A percentile compares a stretch with the other conserved stretches of the same genome.
These are phyloP conservation scores for Rheum nobile DNA, from an alignment of 148 eudicot genomes.

Conservation along the genomic window DNA sequence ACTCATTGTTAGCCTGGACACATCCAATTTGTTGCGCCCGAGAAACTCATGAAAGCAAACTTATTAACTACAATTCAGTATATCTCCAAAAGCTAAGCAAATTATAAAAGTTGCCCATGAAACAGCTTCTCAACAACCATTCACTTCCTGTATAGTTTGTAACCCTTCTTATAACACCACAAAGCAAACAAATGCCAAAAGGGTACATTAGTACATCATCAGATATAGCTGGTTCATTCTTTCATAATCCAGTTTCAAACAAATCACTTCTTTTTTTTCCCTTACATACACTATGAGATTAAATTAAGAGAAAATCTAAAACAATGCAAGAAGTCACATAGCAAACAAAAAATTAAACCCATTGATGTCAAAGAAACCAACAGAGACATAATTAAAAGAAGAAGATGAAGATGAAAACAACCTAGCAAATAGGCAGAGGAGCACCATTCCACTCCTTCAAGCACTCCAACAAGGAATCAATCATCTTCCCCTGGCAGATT, in stretches of 20 bases:
- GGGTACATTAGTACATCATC: neutral
- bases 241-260: neutral
- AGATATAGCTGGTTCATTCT: neutral
- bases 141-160: too few species aligned
- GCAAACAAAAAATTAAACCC: neutral
- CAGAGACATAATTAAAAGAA: neutral
- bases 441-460: constrained; percentile 30
- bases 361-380: neutral
- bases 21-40: too few species aligned
- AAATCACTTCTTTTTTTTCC: neutral
- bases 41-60: too few species aligned
- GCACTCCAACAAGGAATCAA: constrained; percentile 25
- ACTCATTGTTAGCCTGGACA: too few species aligned
- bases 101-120: too few species aligned
- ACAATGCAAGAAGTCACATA: neutral
- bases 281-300: neutral
- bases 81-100: too few species aligned
- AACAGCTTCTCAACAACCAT: too few species aligned
- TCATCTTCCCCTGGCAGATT: constrained; percentile 18
- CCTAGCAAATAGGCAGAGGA: constrained; percentile 30
- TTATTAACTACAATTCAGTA: too few species aligned
- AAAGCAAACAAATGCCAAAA: too few species aligned
- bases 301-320: neutral
- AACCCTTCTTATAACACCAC: too few species aligned
- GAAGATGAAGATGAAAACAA: neutral